A percentile compares a stretch with the other conserved stretches of the same genome.
Evolutionary conservation across 805 yeast genomes (phyloP).

Genomic region (Suhomyces kilbournensis): DNA sequence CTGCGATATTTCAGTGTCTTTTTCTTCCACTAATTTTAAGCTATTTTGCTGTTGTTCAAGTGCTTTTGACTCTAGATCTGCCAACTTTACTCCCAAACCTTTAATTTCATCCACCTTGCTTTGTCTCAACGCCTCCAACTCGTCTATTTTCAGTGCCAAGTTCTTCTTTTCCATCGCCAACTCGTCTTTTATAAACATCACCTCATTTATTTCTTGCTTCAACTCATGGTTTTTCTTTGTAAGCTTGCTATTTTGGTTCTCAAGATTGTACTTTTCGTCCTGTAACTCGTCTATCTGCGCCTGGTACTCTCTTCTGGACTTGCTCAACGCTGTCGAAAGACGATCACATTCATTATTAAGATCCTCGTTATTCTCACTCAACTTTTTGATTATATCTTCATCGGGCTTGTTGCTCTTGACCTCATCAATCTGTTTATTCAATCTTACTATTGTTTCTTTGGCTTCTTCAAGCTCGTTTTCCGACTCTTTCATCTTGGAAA

Average conservation of each 20-base stretch:
- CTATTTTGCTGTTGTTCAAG: not conserved
- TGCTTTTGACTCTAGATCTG: not conserved
- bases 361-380: slow-evolving; percentile 27
- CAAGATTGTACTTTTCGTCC: slow-evolving; percentile 40
- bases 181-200: slow-evolving; percentile 38
- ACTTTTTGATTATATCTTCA: not conserved
- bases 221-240: slow-evolving; percentile 40
- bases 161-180: slow-evolving; percentile 40
- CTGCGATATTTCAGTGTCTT: slow-evolving; percentile 20
- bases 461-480: slow-evolving; percentile 58
- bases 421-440: slow-evolving; percentile 7
- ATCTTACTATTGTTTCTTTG: slow-evolving; percentile 36
- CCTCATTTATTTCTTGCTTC: slow-evolving; percentile 39
- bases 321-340: slow-evolving; percentile 38
- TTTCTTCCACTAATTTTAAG: not conserved
- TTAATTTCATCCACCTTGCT: slow-evolving; percentile 15
- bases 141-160: slow-evolving; percentile 39
- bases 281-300: slow-evolving; percentile 32
- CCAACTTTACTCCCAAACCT: not conserved
- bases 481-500: slow-evolving; percentile 68
- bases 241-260: slow-evolving; percentile 36
- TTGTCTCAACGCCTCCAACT: slow-evolving; percentile 41
- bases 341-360: slow-evolving; percentile 56
- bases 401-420: slow-evolving; percentile 7
- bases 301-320: slow-evolving; percentile 36